Evolutionary conservation across 75 land plant genomes (phyloP).

Genomic region (Picea sitchensis): DNA sequence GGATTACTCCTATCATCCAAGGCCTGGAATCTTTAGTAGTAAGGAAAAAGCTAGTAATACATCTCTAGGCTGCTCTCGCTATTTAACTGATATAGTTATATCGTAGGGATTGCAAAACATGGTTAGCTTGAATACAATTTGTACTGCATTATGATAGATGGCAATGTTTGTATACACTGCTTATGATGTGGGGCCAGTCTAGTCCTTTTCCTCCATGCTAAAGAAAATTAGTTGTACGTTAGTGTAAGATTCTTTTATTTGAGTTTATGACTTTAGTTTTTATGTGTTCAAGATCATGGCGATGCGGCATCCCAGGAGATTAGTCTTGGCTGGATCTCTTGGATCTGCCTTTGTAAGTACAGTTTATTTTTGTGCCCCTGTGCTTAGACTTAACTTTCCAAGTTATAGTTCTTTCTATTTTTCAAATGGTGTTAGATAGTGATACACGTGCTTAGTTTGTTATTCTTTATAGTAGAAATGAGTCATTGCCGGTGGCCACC

Average conservation of each 20-base stretch:
- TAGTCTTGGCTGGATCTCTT: constrained; percentile 74
- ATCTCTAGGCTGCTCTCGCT: neutral
- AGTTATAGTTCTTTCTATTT: neutral
- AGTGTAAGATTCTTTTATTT: neutral
- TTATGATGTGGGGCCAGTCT: neutral
- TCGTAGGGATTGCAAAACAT: neutral
- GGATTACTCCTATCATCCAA: too few species aligned
- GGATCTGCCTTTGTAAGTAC: constrained; percentile 69
- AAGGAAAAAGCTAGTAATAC: too few species aligned
- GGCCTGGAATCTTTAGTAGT: too few species aligned
- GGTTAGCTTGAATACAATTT: neutral
- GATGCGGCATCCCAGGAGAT: constrained; percentile 86
- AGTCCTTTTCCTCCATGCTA: neutral
- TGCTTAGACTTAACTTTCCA: neutral
- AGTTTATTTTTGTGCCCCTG: neutral
- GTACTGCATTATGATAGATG: neutral
- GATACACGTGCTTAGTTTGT: neutral
- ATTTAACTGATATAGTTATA: neutral
- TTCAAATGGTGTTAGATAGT: neutral
- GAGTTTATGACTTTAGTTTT: neutral
- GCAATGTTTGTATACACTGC: neutral
- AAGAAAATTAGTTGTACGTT: neutral
- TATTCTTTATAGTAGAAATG: neutral
- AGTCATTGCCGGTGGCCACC: neutral
- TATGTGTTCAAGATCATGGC: constrained; percentile 58